phyloP scores from a whole-genome alignment of 2,329 filamentous ascomycete genomes.

The Ophiognomonia clavigignenti-juglandacearum region DNA sequence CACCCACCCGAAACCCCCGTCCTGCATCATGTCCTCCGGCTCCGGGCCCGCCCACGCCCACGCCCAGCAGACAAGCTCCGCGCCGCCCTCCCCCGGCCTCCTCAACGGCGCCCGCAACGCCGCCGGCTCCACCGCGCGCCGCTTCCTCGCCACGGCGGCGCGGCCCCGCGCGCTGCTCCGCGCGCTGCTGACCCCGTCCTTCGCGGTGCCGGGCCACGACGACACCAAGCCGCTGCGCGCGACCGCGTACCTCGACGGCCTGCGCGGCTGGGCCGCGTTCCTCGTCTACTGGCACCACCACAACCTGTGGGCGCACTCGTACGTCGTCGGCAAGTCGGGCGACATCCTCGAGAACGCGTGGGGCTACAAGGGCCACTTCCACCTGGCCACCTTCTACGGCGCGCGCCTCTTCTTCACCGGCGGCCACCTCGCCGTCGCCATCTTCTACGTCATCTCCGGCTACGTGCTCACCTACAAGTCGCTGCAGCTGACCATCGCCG shows the following conservation, averaged over 20 bases:
- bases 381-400: constrained; percentile 4
- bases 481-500: not conserved
- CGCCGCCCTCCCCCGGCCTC: constrained; percentile 10
- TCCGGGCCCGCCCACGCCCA: not conserved
- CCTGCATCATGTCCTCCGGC: not conserved
- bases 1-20: not conserved
- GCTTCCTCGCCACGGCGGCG: not conserved
- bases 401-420: constrained; percentile 8
- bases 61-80: not conserved
- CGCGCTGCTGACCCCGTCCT: not conserved
- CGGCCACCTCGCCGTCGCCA: constrained; percentile 6
- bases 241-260: constrained; percentile 8
- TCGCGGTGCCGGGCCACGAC: not conserved
- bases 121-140: not conserved
- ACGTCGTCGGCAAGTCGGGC: not conserved
- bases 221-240: constrained; percentile 5
- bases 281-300: constrained; percentile 9
- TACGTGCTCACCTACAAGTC: constrained; percentile 8
- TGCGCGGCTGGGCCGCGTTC: constrained; percentile 7
- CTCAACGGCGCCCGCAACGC: constrained; percentile 1
- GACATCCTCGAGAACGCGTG: constrained; percentile 2
- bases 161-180: too few species aligned
- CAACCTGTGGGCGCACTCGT: constrained; percentile 2
- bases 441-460: constrained; percentile 9
- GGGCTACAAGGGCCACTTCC: not conserved